Evolutionary conservation across 2,329 filamentous ascomycete species (phyloP), one percentile per base, ranked within the genome.

Genomic region (Coniochaeta prunicola): DNA sequence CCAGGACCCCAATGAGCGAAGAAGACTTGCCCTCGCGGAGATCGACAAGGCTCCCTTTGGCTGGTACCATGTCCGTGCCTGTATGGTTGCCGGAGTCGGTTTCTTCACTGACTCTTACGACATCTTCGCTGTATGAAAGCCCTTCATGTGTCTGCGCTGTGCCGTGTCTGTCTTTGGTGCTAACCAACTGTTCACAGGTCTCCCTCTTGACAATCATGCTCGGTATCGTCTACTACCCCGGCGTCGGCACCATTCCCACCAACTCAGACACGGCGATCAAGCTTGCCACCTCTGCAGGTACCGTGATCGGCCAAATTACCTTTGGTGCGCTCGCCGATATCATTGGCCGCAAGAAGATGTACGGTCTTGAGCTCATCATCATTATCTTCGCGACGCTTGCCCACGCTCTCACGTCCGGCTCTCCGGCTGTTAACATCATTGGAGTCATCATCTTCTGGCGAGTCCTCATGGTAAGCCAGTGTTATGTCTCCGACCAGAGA

Each of bases 31-130:
- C 45, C 86, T 94, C 57, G 88, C 89, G 38, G 88, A 92, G 73
- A 88, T 93, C 65, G 90, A 93, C 76, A 88, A 88, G 75, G 89
- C 89, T 10, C 86, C 86, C 3, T 92, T 93, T 61, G 88, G 90
- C 68, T 93, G 90, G 89, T 91, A 92, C 70, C 90, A 94, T 69
- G 83, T 92, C 60, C 83, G 90, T 42, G 88, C 90, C 59, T 83
- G 90, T 58, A 75, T 90, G 9, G 90, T 93, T 26, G 90, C 90
- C 31, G 90, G 91, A 66, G 88, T 93, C 62, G 91, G 90, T 65
- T 94, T 96, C 83, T 94, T 94, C 74, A 93, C 90, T 17, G 91
- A 93, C 70, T 89, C 89, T 3, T 71, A 67, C 58, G 6, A 28
- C 31, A 53, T 45, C 36, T 50, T 57, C 50, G 53, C 33, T 64